These are phyloP conservation scores for Botrytis tulipae DNA, from an alignment of 2,329 filamentous ascomycete genomes.

Conservation along the genomic window DNA sequence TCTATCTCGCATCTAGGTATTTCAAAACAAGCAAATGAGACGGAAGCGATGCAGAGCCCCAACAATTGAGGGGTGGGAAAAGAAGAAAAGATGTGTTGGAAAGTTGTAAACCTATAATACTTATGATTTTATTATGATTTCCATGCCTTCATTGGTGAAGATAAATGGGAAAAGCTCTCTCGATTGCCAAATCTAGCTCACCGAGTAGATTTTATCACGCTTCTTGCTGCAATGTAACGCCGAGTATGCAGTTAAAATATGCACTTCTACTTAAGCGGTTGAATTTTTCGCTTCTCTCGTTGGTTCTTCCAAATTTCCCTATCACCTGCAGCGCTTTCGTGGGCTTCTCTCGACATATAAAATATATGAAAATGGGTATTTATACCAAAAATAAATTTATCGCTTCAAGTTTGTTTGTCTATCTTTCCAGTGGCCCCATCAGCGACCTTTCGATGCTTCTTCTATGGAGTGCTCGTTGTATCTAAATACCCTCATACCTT, in stretches of 20 bases:
- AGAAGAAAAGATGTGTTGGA: constrained; percentile 11
- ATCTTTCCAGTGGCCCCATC: neutral
- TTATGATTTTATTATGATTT: neutral
- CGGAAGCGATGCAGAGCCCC: constrained; percentile 12
- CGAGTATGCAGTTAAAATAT: constrained; percentile 10
- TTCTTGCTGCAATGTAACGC: constrained; percentile 19
- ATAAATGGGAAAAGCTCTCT: neutral
- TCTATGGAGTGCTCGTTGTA: neutral
- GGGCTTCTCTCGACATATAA: constrained; percentile 11
- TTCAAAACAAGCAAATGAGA: neutral
- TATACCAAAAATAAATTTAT: neutral
- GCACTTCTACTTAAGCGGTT: constrained; percentile 11
- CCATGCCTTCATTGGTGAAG: constrained; percentile 13
- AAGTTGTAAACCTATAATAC: neutral
- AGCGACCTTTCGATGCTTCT: neutral
- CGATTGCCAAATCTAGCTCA: neutral
- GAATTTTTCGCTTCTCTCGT: neutral
- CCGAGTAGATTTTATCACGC: constrained; percentile 21
- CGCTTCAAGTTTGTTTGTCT: neutral
- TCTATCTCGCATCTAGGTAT: neutral
- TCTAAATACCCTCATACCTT: neutral
- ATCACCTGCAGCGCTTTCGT: constrained; percentile 18
- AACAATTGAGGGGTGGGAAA: neutral
- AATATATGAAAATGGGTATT: neutral
- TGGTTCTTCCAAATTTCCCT: neutral